Conservation (phyloP, 192 early-diverging fungal genomes). For the Umbelopsis ramanniana region DNA sequence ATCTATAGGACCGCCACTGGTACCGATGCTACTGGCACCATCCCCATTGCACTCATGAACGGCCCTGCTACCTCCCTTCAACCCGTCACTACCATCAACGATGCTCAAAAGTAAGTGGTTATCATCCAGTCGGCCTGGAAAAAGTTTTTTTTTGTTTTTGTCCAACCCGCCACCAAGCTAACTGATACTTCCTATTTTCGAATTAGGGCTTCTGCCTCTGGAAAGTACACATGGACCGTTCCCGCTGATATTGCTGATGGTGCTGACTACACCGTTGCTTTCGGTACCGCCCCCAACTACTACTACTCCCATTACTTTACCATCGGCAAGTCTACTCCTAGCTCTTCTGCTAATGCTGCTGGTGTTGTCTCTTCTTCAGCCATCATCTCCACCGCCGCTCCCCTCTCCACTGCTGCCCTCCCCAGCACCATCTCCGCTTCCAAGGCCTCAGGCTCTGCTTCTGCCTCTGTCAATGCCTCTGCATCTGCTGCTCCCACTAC, state of each 20-base stretch:
- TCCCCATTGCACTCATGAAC: neutral
- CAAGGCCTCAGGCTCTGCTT: neutral
- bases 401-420: slow-evolving; percentile 8
- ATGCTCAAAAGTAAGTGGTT: neutral
- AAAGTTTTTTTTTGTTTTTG: neutral
- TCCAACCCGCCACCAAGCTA: neutral
- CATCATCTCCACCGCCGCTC: too few species aligned
- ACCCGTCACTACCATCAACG: neutral
- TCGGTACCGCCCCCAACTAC: neutral
- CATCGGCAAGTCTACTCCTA: slow-evolving; percentile 7
- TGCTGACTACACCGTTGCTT: slow-evolving; percentile 14
- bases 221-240: slow-evolving; percentile 19
- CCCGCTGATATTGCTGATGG: slow-evolving; percentile 3
- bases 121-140: neutral
- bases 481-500: neutral
- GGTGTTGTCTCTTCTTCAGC: neutral
- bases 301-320: slow-evolving; percentile 21
- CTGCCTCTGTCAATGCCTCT: neutral
- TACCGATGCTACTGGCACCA: neutral
- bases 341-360: neutral
- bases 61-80: slow-evolving; percentile 5
- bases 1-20: slow-evolving; percentile 7
- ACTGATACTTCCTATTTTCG: neutral
- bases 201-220: neutral
- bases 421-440: neutral